Base-by-base conservation (phyloP, 2,329 filamentous ascomycete species). In the Penicillium sp. region DNA sequence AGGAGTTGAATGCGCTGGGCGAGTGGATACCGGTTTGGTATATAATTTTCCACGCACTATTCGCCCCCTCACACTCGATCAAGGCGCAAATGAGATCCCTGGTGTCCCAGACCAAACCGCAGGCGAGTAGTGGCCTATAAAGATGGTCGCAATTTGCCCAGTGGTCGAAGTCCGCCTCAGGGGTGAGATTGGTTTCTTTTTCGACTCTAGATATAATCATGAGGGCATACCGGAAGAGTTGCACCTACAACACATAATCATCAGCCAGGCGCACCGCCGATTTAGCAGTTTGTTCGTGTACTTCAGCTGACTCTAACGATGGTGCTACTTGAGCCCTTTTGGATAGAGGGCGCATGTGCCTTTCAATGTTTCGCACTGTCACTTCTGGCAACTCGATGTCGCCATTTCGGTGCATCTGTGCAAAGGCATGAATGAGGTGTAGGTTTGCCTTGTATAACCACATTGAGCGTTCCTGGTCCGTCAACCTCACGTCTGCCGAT, bases 81-180 rank as follows among this genome's bases (percentile, higher is more conserved):
- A 49, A 50, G 19, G 56, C 56, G 2, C 35, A 17, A 5, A 58
- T 45, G 5, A 58, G n/a, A 13, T 58, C 56, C 26, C 56, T 48
- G 8, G n/a, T 47, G 30, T 58, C 56, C 56, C 56, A 58, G 6
- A 58, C 47, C 31, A 38, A 30, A 4, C 46, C 56, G 15, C 19
- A 23, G 15, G 15, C 5, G 9, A 58, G 11, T 0, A 58, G 47
- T 7, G 35, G 38, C 17, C 31, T 21, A 15, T 49, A 49, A 1
- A 49, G 15, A 15, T 29, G 19, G 5, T 17, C 23, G 7, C 19
- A 23, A 6, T 49, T 29, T 23, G 23, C 19, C 47, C 47, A 49
- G 15, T 29, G 29, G 21, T 49, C 47, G 15, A 49, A 49, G 6
- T 23, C 19, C 1, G 7, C 4, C 13, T 49, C 23, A 3, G 47